Evolutionary conservation across 768 basidiomycete genomes (phyloP).

Genomic region (Lanmaoa pseudosensibilis): DNA sequence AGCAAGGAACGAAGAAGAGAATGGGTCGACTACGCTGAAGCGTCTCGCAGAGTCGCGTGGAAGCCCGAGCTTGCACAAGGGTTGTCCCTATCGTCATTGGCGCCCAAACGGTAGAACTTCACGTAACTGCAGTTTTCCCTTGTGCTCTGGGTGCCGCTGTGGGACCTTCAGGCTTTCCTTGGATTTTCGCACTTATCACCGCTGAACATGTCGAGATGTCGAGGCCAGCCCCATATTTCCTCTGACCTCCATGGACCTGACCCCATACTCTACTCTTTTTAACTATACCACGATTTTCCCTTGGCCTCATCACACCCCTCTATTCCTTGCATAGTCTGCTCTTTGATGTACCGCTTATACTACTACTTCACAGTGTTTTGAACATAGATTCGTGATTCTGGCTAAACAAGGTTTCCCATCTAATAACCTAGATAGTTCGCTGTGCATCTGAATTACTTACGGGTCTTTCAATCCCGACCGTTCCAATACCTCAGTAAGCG

Average conservation of each 20-base stretch:
- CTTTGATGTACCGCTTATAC: slow-evolving; percentile 31
- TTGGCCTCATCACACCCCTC: slow-evolving; percentile 16
- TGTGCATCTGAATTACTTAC: slow-evolving; percentile 21
- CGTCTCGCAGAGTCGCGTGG: slow-evolving; percentile 72
- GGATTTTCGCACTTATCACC: slow-evolving; percentile 13
- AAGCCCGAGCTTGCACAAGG: slow-evolving; percentile 83
- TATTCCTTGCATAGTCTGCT: slow-evolving; percentile 33
- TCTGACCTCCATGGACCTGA: slow-evolving; percentile 25
- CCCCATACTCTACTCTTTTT: slow-evolving; percentile 29
- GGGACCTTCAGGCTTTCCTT: slow-evolving; percentile 11
- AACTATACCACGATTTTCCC: slow-evolving; percentile 31
- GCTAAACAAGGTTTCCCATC: slow-evolving; percentile 15
- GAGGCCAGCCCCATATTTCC: slow-evolving; percentile 18
- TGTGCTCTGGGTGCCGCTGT: slow-evolving; percentile 10
- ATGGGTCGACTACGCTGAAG: slow-evolving; percentile 89
- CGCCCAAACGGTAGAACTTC: slow-evolving; percentile 48
- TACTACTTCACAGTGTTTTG: slow-evolving; percentile 15
- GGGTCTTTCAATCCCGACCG: slow-evolving; percentile 3
- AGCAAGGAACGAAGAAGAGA: slow-evolving; percentile 75
- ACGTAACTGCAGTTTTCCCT: background rate
- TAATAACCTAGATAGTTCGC: slow-evolving; percentile 30
- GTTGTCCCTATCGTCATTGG: slow-evolving; percentile 68
- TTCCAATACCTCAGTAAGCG: slow-evolving; percentile 25
- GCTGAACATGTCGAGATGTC: slow-evolving; percentile 16
- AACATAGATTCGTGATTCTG: slow-evolving; percentile 31